Percentiles rank a stretch among this genome's conserved stretches.
Evolutionary conservation across 2,329 filamentous ascomycete species (phyloP).

Genomic region (Exophiala calicioides): DNA sequence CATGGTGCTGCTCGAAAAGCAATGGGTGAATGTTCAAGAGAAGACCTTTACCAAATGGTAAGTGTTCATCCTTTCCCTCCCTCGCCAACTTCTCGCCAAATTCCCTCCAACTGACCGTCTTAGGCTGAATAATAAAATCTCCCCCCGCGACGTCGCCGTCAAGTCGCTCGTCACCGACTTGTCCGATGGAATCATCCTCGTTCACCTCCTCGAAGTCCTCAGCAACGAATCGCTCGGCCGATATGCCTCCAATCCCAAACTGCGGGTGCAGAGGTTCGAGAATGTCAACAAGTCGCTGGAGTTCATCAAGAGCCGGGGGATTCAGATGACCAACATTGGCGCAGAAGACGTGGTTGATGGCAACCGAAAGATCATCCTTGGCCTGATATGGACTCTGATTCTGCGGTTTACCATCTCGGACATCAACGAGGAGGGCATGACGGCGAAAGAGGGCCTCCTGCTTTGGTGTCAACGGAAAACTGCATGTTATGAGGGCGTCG

Average conservation of each 20-base stretch:
- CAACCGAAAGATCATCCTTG: slow-evolving; percentile 95
- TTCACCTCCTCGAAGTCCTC: slow-evolving; percentile 95
- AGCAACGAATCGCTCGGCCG: slow-evolving; percentile 91
- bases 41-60: slow-evolving; percentile 99
- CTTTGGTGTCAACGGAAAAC: slow-evolving; percentile 99
- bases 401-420: slow-evolving; percentile 97
- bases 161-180: slow-evolving; percentile 86
- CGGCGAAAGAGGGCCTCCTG: slow-evolving; percentile 90
- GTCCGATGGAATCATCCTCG: slow-evolving; percentile 91
- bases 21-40: slow-evolving; percentile 79
- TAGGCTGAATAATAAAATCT: slow-evolving; percentile 95
- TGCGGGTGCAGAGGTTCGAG: slow-evolving; percentile 95
- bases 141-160: slow-evolving; percentile 73
- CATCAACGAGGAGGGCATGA: slow-evolving; percentile 97
- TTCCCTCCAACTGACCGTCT: slow-evolving; percentile 15
- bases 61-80: slow-evolving; percentile 17
- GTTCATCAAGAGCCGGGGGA: slow-evolving; percentile 85
- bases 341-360: slow-evolving; percentile 98
- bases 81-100: background rate
- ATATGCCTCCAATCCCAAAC: slow-evolving; percentile 93
- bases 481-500: slow-evolving; percentile 95
- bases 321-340: slow-evolving; percentile 98
- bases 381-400: slow-evolving; percentile 98
- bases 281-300: slow-evolving; percentile 96
- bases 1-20: slow-evolving; percentile 58